Evolutionary conservation across 306 rosid genomes (phyloP).

Genomic region (Cucurbita maxima): DNA sequence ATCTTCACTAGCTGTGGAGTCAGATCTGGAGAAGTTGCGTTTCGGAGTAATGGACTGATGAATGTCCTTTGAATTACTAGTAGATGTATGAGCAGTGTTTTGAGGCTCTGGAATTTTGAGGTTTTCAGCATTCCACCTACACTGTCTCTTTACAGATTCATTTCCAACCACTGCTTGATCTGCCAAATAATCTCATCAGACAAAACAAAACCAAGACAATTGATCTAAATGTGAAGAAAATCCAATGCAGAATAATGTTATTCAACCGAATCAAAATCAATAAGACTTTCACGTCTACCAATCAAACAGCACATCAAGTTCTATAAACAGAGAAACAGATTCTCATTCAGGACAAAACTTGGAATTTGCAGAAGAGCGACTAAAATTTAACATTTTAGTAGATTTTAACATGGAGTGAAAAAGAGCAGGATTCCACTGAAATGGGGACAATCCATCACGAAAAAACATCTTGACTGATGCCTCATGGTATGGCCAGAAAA

Average conservation of each 20-base stretch:
- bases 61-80: constrained; percentile 43
- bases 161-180: constrained; percentile 47
- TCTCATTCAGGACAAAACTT: not conserved
- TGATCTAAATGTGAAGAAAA: not conserved
- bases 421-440: not conserved
- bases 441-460: not conserved
- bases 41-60: constrained; percentile 25
- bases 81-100: constrained; percentile 28
- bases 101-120: constrained; percentile 46
- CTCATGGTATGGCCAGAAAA: not conserved
- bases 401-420: not conserved
- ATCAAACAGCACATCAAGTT: not conserved
- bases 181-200: constrained; percentile 15
- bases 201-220: not conserved
- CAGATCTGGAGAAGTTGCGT: constrained; percentile 52
- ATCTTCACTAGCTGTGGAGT: constrained; percentile 55
- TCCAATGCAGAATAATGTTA: not conserved
- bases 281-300: not conserved
- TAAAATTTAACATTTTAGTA: not conserved
- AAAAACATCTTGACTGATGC: not conserved
- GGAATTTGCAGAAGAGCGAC: not conserved
- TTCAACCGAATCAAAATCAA: not conserved
- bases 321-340: not conserved
- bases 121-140: constrained; percentile 72
- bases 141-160: constrained; percentile 80